Evolutionary conservation across 225 moss, liverwort and hornwort species (phyloP).

Genomic region (Climacium dendroides): DNA sequence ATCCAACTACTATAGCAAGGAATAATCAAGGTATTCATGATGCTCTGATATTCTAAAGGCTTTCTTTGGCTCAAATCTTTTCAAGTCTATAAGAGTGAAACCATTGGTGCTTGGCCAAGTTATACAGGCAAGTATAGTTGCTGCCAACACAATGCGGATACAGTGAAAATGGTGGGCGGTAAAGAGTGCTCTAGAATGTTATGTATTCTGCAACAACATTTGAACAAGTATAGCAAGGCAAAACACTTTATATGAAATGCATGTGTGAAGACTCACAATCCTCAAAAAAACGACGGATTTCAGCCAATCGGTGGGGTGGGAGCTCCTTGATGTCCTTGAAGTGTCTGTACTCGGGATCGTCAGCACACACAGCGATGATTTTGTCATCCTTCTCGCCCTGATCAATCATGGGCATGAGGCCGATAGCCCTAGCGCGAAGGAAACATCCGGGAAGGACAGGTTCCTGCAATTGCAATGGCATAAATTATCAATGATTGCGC

Average conservation of each 20-base stretch:
- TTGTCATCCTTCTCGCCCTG: slow-evolving; percentile 99
- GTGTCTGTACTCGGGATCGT: slow-evolving; percentile 82
- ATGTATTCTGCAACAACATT: too few species aligned
- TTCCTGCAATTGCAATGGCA: slow-evolving; percentile 33
- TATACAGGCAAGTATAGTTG: background rate
- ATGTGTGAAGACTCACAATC: slow-evolving; percentile 52
- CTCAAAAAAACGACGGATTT: slow-evolving; percentile 94
- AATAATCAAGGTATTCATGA: background rate
- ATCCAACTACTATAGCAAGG: background rate
- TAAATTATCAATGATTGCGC: background rate
- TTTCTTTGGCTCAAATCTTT: background rate
- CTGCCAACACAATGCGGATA: background rate
- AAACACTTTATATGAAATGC: background rate
- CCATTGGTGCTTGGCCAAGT: background rate
- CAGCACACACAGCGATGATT: slow-evolving; percentile 92
- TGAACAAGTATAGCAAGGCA: background rate
- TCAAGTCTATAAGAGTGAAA: background rate
- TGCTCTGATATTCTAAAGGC: background rate
- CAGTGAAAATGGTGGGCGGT: background rate
- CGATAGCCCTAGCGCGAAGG: slow-evolving; percentile 83
- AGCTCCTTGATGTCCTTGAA: slow-evolving; percentile 88
- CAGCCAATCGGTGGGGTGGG: slow-evolving; percentile 83
- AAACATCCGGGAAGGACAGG: slow-evolving; percentile 87
- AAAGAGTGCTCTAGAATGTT: background rate
- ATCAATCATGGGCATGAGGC: slow-evolving; percentile 97